phyloP scores from a whole-genome alignment of 2,329 filamentous ascomycete species.

The Atkinsonella hypoxylon region DNA sequence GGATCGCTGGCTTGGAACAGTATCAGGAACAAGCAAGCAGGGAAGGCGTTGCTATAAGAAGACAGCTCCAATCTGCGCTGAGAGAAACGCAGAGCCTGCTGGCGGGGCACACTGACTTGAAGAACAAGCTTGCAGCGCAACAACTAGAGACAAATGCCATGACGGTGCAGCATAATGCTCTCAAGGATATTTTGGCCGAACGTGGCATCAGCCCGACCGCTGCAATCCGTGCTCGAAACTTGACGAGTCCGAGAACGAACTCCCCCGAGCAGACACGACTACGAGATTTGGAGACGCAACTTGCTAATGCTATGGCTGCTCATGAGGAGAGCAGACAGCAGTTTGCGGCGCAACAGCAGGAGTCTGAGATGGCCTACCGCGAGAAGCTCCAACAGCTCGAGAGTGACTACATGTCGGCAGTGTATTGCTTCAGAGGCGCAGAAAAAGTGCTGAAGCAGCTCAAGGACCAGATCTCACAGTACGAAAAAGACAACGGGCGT shows the following conservation, averaged over 20 bases:
- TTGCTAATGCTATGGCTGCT: conserved; percentile 62
- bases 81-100: conserved; percentile 76
- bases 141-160: conserved; percentile 92
- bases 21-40: conserved; percentile 96
- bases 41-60: conserved; percentile 78
- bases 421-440: conserved; percentile 95
- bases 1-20: conserved; percentile 89
- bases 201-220: conserved; percentile 73
- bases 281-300: conserved; percentile 77
- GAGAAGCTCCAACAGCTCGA: conserved; percentile 90
- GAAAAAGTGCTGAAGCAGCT: conserved; percentile 99
- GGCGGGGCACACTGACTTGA: conserved; percentile 68
- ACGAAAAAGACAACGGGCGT: conserved; percentile 75
- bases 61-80: conserved; percentile 76
- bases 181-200: conserved; percentile 86
- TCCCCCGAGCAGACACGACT: conserved; percentile 73
- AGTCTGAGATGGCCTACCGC: conserved; percentile 79
- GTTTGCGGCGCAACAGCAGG: conserved; percentile 69
- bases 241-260: conserved; percentile 58
- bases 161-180: conserved; percentile 78
- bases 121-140: conserved; percentile 70
- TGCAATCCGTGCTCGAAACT: conserved; percentile 55
- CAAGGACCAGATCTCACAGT: conserved; percentile 90
- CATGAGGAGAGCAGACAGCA: conserved; percentile 76
- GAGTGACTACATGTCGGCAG: conserved; percentile 93